A percentile compares a stretch with the other conserved stretches of the same genome.
These are phyloP conservation scores for Gracilaria caudata DNA, from an alignment of 23 red algal species.

Conservation along the genomic window DNA sequence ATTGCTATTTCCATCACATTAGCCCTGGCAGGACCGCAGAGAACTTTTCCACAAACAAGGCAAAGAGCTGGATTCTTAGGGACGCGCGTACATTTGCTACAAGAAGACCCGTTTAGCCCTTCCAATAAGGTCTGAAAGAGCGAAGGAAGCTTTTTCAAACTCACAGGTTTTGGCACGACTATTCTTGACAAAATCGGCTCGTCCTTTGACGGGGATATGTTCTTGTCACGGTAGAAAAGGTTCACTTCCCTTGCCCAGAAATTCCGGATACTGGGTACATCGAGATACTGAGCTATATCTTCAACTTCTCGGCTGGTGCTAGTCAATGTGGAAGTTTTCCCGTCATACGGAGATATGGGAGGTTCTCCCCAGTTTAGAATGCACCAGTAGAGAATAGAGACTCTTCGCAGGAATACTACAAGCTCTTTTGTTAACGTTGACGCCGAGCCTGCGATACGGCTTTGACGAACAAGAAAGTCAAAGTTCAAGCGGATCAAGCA, in stretches of 20 bases:
- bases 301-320: neutral
- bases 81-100: constrained; percentile 36
- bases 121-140: constrained; percentile 71
- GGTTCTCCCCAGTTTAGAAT: neutral
- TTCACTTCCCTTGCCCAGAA: neutral
- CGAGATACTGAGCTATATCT: constrained; percentile 9
- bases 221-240: neutral
- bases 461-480: neutral
- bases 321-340: neutral
- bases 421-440: neutral
- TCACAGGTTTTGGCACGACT: constrained; percentile 29
- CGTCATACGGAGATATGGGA: neutral
- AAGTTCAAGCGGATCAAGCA: constrained; percentile 3
- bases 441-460: neutral
- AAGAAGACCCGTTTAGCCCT: constrained; percentile 17
- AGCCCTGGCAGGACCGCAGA: constrained; percentile 44
- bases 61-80: constrained; percentile 66
- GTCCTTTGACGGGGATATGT: neutral
- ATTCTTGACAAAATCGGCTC: neutral
- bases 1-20: constrained; percentile 4
- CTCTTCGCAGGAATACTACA: constrained; percentile 5
- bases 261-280: neutral
- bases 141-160: constrained; percentile 46
- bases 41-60: constrained; percentile 70
- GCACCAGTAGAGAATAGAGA: constrained; percentile 12